These are phyloP conservation scores for Gracilariopsis chorda DNA, from an alignment of 23 red algal genomes.

Conservation along the genomic window DNA sequence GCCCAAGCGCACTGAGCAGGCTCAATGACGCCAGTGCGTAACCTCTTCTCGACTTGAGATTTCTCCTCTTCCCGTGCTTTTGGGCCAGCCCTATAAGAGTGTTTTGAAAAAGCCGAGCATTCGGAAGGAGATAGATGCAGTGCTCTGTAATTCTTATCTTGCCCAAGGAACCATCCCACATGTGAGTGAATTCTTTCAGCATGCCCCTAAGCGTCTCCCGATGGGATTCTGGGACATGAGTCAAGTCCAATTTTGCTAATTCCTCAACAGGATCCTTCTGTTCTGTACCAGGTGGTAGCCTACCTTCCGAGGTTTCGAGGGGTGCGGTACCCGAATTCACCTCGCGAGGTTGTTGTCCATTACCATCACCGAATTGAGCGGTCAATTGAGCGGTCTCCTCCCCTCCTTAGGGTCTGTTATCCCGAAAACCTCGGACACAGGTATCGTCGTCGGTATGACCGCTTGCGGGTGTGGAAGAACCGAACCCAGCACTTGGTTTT, in stretches of 20 bases:
- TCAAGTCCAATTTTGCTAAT: not conserved
- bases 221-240: not conserved
- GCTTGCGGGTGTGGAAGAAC: not conserved
- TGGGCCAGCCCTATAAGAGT: not conserved
- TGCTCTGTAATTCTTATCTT: not conserved
- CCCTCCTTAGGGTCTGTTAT: not conserved
- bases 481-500: not conserved
- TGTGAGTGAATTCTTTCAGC: not conserved
- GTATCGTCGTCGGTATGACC: not conserved
- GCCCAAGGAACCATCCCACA: conserved; percentile 4
- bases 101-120: not conserved
- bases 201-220: not conserved
- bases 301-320: too few species aligned
- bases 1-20: not conserved
- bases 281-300: not conserved
- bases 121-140: not conserved
- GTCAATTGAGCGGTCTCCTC: too few species aligned
- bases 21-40: not conserved
- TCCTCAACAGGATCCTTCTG: not conserved
- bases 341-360: too few species aligned
- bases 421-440: not conserved
- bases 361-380: too few species aligned
- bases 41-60: not conserved
- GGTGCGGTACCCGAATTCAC: too few species aligned
- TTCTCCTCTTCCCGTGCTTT: not conserved